These are phyloP conservation scores for Globisporangium ultimum DNA, from an alignment of 352 stramenopile genomes.

Conservation along the genomic window DNA sequence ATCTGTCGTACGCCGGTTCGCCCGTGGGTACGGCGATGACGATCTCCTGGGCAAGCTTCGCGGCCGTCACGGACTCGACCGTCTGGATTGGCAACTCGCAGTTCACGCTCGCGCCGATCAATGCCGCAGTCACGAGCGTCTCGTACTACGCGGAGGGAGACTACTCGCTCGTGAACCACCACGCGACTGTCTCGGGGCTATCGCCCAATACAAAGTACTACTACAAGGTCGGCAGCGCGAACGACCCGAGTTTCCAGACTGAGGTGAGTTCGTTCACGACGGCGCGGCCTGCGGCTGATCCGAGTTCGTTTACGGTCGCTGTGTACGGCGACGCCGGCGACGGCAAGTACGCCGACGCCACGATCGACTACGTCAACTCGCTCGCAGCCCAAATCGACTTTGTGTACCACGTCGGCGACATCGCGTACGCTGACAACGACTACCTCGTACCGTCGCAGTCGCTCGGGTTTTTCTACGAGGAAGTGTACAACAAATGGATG, in stretches of 20 bases:
- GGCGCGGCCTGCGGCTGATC: conserved; percentile 19
- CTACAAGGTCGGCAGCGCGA: conserved; percentile 41
- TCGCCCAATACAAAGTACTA: conserved; percentile 37
- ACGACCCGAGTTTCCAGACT: conserved; percentile 23
- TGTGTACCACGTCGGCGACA: conserved; percentile 72
- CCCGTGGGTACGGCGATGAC: conserved; percentile 49
- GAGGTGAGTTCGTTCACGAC: conserved; percentile 32
- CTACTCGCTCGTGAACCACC: conserved; percentile 45
- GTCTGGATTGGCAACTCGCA: conserved; percentile 45
- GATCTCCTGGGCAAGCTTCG: conserved; percentile 58
- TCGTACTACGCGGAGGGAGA: conserved; percentile 51
- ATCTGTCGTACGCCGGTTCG: conserved; percentile 46
- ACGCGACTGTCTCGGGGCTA: conserved; percentile 28
- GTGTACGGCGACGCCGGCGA: conserved; percentile 65
- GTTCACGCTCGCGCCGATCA: conserved; percentile 17
- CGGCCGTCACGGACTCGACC: conserved; percentile 27
- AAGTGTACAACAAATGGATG: conserved; percentile 88
- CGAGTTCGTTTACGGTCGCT: conserved; percentile 40
- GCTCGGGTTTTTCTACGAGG: conserved; percentile 81
- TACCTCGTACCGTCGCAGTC: conserved; percentile 21
- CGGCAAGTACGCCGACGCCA: conserved; percentile 31
- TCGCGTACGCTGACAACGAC: conserved; percentile 45
- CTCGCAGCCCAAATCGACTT: conserved; percentile 39
- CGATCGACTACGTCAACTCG: conserved; percentile 37
- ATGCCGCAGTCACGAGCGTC: conserved; percentile 20